Conservation (phyloP, 2,329 filamentous ascomycete species). For the Phaeosphaeriaceae sp. region DNA sequence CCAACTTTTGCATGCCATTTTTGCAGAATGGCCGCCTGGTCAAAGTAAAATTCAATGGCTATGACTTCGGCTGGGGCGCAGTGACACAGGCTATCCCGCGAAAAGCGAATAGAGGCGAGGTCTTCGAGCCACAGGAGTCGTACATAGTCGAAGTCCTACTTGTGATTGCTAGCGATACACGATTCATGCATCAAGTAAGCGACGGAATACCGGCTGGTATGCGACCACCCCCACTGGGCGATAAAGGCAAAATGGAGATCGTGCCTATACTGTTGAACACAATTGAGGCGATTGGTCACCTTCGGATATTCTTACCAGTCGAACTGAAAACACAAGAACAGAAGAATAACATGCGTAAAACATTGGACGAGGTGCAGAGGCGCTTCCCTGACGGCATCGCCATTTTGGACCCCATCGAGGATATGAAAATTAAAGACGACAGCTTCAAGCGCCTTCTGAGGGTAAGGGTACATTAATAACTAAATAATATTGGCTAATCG, state of each 20-base stretch:
- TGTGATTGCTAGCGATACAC: conserved; percentile 61
- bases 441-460: conserved; percentile 88
- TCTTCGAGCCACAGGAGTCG: conserved; percentile 75
- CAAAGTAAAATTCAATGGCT: conserved; percentile 77
- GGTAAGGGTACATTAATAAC: conserved; percentile 48
- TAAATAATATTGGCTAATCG: conserved; percentile 14
- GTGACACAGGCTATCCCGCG: conserved; percentile 76
- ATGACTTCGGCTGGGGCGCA: conserved; percentile 94
- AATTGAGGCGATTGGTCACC: conserved; percentile 81
- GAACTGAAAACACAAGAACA: conserved; percentile 74
- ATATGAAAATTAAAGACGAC: conserved; percentile 93
- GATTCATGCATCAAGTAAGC: conserved; percentile 64
- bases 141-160: conserved; percentile 85
- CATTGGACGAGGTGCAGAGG: conserved; percentile 77
- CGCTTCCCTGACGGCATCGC: conserved; percentile 93
- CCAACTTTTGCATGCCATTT: conserved; percentile 82
- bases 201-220: conserved; percentile 70
- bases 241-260: conserved; percentile 76
- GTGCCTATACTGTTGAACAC: conserved; percentile 87
- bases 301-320: conserved; percentile 82
- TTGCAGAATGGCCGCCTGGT: conserved; percentile 88
- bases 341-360: conserved; percentile 70
- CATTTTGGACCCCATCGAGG: conserved; percentile 88
- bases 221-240: conserved; percentile 65
- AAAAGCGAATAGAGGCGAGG: conserved; percentile 68